Percentiles rank a stretch among this genome's conserved stretches.
These are phyloP conservation scores for Aspergillus oerlinghausenensis DNA, from an alignment of 2,329 filamentous ascomycete genomes.

Conservation along the genomic window DNA sequence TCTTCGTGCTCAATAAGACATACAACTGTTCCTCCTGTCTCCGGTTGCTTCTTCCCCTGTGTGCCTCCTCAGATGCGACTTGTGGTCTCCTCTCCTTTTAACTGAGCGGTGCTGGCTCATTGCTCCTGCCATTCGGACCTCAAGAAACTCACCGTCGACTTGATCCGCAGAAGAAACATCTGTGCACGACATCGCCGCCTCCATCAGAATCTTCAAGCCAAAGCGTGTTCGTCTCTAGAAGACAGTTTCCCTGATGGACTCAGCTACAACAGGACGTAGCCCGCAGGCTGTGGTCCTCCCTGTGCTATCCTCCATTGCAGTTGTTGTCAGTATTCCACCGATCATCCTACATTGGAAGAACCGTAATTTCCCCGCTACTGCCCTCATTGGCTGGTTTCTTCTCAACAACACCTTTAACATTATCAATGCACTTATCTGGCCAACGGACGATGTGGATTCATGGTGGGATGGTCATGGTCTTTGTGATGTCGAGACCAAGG, in stretches of 20 bases:
- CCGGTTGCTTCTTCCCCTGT: neutral
- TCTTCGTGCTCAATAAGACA: constrained; percentile 8
- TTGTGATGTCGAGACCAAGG: constrained; percentile 61
- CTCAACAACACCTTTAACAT: constrained; percentile 55
- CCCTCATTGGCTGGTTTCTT: constrained; percentile 53
- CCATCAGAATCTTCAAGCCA: neutral
- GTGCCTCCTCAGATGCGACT: neutral
- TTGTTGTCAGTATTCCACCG: constrained; percentile 53
- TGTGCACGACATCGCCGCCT: neutral
- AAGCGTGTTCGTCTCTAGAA: neutral
- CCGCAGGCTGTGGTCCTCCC: constrained; percentile 42
- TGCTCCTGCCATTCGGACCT: constrained; percentile 6
- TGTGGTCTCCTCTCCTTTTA: neutral
- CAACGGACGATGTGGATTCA: constrained; percentile 48
- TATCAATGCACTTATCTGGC: constrained; percentile 63
- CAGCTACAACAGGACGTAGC: constrained; percentile 11
- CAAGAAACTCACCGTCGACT: neutral
- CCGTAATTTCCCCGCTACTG: constrained; percentile 56
- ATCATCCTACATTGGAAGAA: constrained; percentile 58
- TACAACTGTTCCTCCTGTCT: constrained; percentile 6
- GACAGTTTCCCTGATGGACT: constrained; percentile 2
- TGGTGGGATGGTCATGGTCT: constrained; percentile 58
- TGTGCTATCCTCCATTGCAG: constrained; percentile 45
- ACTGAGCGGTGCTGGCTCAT: constrained; percentile 9
- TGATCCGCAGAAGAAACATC: neutral